Percentiles rank a stretch among this genome's conserved stretches.
phyloP scores from a whole-genome alignment of 2,329 filamentous ascomycete genomes.

The Septoria petroselini region DNA sequence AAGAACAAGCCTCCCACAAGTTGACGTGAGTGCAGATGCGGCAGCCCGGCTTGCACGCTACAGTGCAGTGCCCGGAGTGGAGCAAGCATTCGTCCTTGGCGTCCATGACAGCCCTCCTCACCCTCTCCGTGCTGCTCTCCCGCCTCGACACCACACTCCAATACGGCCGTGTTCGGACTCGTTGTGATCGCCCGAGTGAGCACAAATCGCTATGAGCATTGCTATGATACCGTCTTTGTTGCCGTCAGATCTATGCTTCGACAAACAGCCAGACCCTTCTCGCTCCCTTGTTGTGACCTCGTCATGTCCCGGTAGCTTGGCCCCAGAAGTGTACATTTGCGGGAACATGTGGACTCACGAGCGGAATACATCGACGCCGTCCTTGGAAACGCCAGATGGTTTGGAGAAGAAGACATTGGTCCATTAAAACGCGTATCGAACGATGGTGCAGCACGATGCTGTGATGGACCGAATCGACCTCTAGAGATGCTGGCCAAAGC shows the following conservation, averaged over 20 bases:
- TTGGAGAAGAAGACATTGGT: too few species aligned
- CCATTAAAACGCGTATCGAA: too few species aligned
- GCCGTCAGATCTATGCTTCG: not conserved
- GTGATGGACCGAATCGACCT: too few species aligned
- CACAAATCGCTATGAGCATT: not conserved
- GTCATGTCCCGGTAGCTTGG: not conserved
- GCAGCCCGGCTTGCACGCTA: not conserved
- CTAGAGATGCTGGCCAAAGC: too few species aligned
- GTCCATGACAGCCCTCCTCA: not conserved
- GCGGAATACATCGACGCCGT: not conserved
- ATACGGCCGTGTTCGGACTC: slow-evolving; percentile 28
- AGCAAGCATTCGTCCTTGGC: slow-evolving; percentile 9
- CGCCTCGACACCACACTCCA: slow-evolving; percentile 1
- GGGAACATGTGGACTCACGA: too few species aligned
- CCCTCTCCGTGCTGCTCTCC: not conserved
- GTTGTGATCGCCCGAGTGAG: slow-evolving; percentile 19
- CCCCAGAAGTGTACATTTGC: too few species aligned
- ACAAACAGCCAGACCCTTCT: slow-evolving; percentile 1
- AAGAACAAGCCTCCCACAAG: not conserved
- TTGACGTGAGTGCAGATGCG: not conserved
- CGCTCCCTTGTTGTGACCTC: slow-evolving; percentile 15
- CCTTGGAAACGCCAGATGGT: not conserved
- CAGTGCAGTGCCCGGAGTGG: not conserved
- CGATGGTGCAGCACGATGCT: too few species aligned
- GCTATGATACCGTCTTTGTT: not conserved